Conservation (phyloP, 768 basidiomycete genomes). For the Holtermannia corniformis region DNA sequence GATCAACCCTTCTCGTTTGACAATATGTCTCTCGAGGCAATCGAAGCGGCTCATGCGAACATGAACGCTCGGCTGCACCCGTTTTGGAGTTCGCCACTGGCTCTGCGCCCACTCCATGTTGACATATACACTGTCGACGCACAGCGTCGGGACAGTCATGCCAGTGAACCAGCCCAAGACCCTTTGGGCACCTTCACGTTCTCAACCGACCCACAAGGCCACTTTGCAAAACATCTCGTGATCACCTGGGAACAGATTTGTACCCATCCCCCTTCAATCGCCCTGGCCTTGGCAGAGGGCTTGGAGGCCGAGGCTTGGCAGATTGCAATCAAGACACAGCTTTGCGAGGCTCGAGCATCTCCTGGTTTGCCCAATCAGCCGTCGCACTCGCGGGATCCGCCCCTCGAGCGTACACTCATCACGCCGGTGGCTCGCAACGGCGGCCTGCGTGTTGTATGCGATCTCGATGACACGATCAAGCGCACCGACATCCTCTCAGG, state of each 20-base stretch:
- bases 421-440: conserved; percentile 9
- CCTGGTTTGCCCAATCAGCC: not conserved
- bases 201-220: conserved; percentile 59
- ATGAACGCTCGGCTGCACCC: conserved; percentile 65
- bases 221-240: conserved; percentile 56
- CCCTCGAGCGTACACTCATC: conserved; percentile 8
- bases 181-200: conserved; percentile 51
- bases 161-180: conserved; percentile 36
- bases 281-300: conserved; percentile 52
- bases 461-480: conserved; percentile 91
- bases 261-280: conserved; percentile 52
- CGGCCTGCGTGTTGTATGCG: conserved; percentile 68
- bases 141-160: conserved; percentile 22
- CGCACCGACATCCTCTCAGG: conserved; percentile 66
- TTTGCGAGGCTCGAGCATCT: not conserved
- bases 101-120: conserved; percentile 55
- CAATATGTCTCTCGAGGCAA: conserved; percentile 27
- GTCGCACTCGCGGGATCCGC: conserved; percentile 1
- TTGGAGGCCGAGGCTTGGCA: not conserved
- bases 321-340: conserved; percentile 10
- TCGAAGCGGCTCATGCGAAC: conserved; percentile 60
- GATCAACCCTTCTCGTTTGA: conserved; percentile 12
- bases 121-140: conserved; percentile 48
- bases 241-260: conserved; percentile 64
- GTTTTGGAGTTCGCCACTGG: conserved; percentile 59